Evolutionary conservation across 1,284 basidiomycete genomes (phyloP).

Genomic region (Tetrapyrgos nigripes): DNA sequence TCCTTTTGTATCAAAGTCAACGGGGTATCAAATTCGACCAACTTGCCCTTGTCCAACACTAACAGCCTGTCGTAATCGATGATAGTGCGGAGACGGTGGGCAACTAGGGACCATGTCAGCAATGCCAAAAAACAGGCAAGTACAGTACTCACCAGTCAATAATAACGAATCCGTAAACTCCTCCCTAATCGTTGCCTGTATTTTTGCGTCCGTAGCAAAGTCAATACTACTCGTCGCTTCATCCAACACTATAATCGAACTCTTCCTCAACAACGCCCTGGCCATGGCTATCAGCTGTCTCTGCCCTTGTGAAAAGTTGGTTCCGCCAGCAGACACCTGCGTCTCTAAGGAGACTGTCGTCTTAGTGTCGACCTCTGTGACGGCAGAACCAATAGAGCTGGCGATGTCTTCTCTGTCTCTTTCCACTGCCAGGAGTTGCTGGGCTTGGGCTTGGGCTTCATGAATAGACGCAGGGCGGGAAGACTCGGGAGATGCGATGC

Average conservation of each 20-base stretch:
- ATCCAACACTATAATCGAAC: constrained; percentile 83
- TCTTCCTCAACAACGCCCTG: constrained; percentile 76
- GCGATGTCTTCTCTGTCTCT: constrained; percentile 40
- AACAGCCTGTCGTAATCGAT: constrained; percentile 85
- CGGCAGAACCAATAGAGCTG: constrained; percentile 44
- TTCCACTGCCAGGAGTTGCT: not conserved
- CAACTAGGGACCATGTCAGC: constrained; percentile 43
- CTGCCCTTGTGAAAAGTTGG: constrained; percentile 88
- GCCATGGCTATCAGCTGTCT: constrained; percentile 85
- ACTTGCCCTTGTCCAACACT: constrained; percentile 80
- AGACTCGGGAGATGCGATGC: constrained; percentile 44
- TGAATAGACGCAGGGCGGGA: constrained; percentile 57
- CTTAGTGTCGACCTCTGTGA: constrained; percentile 58
- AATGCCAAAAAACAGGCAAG: not conserved
- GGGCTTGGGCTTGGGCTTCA: constrained; percentile 14
- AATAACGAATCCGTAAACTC: constrained; percentile 74
- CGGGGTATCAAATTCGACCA: constrained; percentile 87
- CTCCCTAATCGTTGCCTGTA: constrained; percentile 82
- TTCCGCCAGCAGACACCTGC: constrained; percentile 79
- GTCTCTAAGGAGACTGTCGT: constrained; percentile 70
- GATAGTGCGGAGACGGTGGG: constrained; percentile 75
- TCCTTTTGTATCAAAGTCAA: constrained; percentile 76
- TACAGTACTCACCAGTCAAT: constrained; percentile 53
- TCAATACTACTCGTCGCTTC: constrained; percentile 84
- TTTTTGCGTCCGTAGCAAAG: constrained; percentile 78